A percentile compares a stretch with the other conserved stretches of the same genome.
Evolutionary conservation across 2,329 filamentous ascomycete species (phyloP).

Genomic region (Beauveria pseudobassiana): DNA sequence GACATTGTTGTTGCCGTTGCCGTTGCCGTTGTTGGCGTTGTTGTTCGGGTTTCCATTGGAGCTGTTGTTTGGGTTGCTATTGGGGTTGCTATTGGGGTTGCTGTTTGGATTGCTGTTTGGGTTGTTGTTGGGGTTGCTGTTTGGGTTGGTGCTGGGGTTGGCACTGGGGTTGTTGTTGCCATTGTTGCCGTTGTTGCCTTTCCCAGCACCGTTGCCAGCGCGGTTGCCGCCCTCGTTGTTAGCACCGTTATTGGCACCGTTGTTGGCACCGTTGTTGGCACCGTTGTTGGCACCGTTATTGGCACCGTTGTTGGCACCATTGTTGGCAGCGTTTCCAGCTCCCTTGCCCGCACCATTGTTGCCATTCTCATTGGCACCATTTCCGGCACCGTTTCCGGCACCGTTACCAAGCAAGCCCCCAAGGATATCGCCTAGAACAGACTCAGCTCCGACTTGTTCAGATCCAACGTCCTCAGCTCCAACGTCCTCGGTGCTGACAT

Average conservation of each 20-base stretch:
- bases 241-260: background rate
- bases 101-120: background rate
- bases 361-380: too few relatives aligned
- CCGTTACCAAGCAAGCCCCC: background rate
- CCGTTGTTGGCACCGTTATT: background rate
- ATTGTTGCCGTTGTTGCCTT: background rate
- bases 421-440: background rate
- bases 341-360: background rate
- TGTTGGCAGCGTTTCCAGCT: background rate
- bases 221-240: background rate
- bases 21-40: too few relatives aligned
- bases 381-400: too few relatives aligned
- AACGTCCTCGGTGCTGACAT: background rate
- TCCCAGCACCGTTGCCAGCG: background rate
- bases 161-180: too few relatives aligned
- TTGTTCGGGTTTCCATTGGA: too few relatives aligned
- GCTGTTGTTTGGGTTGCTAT: background rate
- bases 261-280: background rate
- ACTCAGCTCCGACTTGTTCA: background rate
- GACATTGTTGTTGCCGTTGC: background rate
- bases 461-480: background rate
- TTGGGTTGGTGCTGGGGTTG: too few relatives aligned
- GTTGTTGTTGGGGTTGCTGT: too few relatives aligned
- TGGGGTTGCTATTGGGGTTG: background rate
- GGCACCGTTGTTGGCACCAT: background rate